phyloP scores from a whole-genome alignment of 208 protist genomes.

The Histomonas meleagridis region DNA sequence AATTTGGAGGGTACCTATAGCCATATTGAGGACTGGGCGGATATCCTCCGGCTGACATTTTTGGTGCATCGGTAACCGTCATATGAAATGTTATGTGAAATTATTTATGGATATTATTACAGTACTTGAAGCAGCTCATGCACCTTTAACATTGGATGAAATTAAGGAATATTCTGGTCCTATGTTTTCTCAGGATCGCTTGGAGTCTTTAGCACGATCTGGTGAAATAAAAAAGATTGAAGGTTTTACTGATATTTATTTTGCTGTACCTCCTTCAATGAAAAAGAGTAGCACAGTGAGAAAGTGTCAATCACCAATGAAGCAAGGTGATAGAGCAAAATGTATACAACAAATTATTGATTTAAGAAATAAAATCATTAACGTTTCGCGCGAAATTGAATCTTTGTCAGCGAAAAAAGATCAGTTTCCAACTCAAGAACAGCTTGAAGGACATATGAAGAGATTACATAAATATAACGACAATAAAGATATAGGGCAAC shows the following conservation, averaged over 20 bases:
- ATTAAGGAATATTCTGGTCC: not conserved
- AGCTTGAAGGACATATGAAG: not conserved
- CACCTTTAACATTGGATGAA: not conserved
- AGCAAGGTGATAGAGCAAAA: not conserved
- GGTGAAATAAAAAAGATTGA: not conserved
- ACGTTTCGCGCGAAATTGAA: not conserved
- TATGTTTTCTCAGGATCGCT: not conserved
- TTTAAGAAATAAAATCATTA: not conserved
- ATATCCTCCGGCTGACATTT: too few relatives aligned
- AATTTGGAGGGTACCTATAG: too few relatives aligned
- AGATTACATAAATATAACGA: conserved; percentile 29
- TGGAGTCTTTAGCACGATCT: not conserved
- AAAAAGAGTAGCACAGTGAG: not conserved
- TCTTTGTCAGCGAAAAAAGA: not conserved
- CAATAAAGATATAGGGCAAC: not conserved
- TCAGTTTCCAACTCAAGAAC: not conserved
- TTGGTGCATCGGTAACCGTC: too few relatives aligned
- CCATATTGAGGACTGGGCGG: not conserved
- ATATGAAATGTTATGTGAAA: too few relatives aligned
- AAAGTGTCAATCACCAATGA: not conserved
- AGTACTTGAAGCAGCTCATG: not conserved
- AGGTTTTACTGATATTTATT: not conserved
- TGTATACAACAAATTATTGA: not conserved
- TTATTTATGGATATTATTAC: conserved; percentile 16
- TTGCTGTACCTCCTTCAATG: not conserved